Evolutionary conservation across 2,329 filamentous ascomycete species (phyloP).

Genomic region (Neopestalotiopsis sp.): DNA sequence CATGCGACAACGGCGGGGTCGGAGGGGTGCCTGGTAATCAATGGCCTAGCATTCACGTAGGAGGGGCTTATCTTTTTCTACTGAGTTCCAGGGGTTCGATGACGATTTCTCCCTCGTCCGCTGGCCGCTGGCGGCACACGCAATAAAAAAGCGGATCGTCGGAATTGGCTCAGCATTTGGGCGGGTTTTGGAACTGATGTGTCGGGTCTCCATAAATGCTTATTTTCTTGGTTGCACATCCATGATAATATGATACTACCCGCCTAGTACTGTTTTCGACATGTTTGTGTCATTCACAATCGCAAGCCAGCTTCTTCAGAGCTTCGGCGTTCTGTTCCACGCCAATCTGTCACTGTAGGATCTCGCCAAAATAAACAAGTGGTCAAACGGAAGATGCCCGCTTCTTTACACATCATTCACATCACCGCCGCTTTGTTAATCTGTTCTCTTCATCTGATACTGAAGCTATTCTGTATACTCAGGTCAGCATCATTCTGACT

Average conservation of each 20-base stretch:
- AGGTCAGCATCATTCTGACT: too few relatives aligned
- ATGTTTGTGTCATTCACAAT: too few relatives aligned
- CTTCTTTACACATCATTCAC: too few relatives aligned
- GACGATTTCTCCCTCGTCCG: background rate
- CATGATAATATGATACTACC: background rate
- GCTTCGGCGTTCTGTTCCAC: background rate
- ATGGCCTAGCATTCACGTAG: background rate
- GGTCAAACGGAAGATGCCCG: too few relatives aligned
- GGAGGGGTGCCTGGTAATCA: constrained; percentile 3
- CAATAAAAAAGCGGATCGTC: background rate
- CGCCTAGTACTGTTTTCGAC: too few relatives aligned
- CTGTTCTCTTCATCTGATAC: too few relatives aligned
- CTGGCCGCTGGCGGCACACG: background rate
- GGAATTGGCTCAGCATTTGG: background rate
- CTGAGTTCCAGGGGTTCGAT: constrained; percentile 11
- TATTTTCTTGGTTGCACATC: background rate
- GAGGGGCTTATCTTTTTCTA: constrained; percentile 13
- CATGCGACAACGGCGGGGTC: constrained; percentile 10
- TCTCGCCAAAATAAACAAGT: background rate
- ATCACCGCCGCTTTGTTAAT: too few relatives aligned
- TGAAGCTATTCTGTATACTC: too few relatives aligned
- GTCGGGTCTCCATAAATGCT: background rate
- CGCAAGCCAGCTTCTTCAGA: too few relatives aligned
- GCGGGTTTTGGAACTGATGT: background rate
- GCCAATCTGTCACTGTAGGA: background rate